Conservation (phyloP, 1,139 yeast genomes). For the Maudiozyma humilis region DNA sequence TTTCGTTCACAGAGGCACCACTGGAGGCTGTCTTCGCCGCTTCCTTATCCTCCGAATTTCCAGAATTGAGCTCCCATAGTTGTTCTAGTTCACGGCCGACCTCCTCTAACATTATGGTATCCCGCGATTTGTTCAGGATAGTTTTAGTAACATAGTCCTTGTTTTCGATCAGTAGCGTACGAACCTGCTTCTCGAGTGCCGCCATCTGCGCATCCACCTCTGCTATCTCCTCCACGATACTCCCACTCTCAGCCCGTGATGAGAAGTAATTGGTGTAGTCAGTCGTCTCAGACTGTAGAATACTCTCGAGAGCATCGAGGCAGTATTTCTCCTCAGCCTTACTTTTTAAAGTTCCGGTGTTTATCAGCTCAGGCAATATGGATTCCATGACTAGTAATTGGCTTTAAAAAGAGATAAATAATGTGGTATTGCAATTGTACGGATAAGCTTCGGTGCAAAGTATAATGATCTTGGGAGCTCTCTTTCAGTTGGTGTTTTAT, state of each 20-base stretch:
- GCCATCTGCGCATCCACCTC: constrained; percentile 40
- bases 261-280: constrained; percentile 25
- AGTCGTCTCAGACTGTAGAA: constrained; percentile 18
- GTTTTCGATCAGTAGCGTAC: constrained; percentile 29
- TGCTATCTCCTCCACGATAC: constrained; percentile 40
- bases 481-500: too few species aligned
- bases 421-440: background rate
- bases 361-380: constrained; percentile 9
- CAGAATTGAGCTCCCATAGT: constrained; percentile 33
- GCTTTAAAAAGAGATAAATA: background rate
- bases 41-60: constrained; percentile 12
- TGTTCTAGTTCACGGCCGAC: constrained; percentile 30
- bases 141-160: constrained; percentile 32
- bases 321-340: constrained; percentile 13
- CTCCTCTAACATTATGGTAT: constrained; percentile 20
- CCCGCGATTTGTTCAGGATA: constrained; percentile 22
- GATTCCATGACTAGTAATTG: constrained; percentile 9
- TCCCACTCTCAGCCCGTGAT: constrained; percentile 25
- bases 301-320: constrained; percentile 14
- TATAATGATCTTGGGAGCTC: background rate
- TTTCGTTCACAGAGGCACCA: constrained; percentile 5
- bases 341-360: constrained; percentile 3
- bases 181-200: constrained; percentile 33
- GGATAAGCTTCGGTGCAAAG: background rate
- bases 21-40: constrained; percentile 5